phyloP scores from a whole-genome alignment of 225 moss, liverwort and hornwort genomes.

The Straminergon stramineum region DNA sequence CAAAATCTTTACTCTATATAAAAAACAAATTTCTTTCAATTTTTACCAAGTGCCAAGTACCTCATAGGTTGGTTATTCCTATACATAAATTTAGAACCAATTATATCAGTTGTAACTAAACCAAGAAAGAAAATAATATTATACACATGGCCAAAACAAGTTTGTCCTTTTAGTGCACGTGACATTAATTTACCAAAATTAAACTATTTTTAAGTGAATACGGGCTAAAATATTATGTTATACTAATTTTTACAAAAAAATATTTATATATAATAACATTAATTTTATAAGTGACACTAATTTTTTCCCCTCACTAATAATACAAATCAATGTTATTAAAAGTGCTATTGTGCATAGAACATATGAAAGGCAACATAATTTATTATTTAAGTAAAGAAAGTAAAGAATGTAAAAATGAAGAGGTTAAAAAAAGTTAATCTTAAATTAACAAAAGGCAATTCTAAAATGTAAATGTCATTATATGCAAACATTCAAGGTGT shows the following conservation, averaged over 20 bases:
- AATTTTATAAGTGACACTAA: neutral
- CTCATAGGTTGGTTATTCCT: neutral
- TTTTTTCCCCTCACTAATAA: neutral
- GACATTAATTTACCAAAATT: neutral
- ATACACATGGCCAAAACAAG: fast-evolving
- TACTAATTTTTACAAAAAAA: neutral
- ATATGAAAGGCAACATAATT: neutral
- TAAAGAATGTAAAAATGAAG: neutral
- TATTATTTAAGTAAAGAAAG: neutral
- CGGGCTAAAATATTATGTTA: no score
- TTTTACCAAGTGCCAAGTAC: fast-evolving
- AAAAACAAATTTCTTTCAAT: neutral
- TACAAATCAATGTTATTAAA: neutral
- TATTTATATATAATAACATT: neutral
- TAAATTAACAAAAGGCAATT: no score
- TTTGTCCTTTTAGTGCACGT: neutral
- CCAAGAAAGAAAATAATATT: neutral
- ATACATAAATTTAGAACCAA: fast-evolving
- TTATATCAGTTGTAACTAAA: neutral
- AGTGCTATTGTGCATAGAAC: neutral
- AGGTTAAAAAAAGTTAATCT: no score
- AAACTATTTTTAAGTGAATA: neutral
- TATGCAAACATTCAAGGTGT: no score
- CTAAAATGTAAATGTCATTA: neutral
- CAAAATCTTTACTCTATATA: neutral